Conservation (phyloP, 495 filamentous ascomycete genomes). For the Trypethelium eluteriae region DNA sequence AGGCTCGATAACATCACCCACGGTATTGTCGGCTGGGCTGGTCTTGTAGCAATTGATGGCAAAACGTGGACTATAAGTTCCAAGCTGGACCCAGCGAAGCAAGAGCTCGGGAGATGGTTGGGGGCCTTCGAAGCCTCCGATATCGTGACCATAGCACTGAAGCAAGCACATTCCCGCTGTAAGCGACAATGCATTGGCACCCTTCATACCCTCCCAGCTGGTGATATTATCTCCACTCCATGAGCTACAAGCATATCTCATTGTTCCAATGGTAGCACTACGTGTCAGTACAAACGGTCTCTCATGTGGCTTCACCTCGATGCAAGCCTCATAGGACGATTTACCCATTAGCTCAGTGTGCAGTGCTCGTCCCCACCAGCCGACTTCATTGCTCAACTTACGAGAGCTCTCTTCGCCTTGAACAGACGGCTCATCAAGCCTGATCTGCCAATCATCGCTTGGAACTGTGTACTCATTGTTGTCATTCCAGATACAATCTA, state of each 20-base stretch:
- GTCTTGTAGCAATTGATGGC: slow-evolving; percentile 73
- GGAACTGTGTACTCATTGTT: slow-evolving; percentile 67
- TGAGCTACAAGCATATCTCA: slow-evolving; percentile 56
- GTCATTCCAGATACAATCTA: slow-evolving; percentile 70
- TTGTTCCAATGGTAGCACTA: slow-evolving; percentile 59
- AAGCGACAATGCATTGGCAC: slow-evolving; percentile 56
- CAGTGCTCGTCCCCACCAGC: slow-evolving; percentile 56
- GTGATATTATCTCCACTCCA: slow-evolving; percentile 48
- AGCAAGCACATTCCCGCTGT: slow-evolving; percentile 59
- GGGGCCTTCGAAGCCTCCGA: slow-evolving; percentile 64
- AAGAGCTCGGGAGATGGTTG: slow-evolving; percentile 61
- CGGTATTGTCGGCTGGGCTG: slow-evolving; percentile 48
- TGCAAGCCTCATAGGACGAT: slow-evolving; percentile 55
- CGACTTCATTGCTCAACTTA: slow-evolving; percentile 36
- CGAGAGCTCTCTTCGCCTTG: slow-evolving; percentile 6
- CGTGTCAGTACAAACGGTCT: slow-evolving; percentile 60
- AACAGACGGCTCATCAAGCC: slow-evolving; percentile 37
- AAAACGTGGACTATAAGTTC: slow-evolving; percentile 59
- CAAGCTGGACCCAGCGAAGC: slow-evolving; percentile 62
- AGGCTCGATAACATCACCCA: slow-evolving; percentile 63
- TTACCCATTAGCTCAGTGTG: slow-evolving; percentile 61
- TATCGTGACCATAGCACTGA: slow-evolving; percentile 61
- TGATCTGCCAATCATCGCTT: slow-evolving; percentile 54
- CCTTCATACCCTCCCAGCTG: slow-evolving; percentile 53
- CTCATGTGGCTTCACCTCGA: slow-evolving; percentile 46